Conservation (phyloP, 2,329 filamentous ascomycete species). For the Verticillium albo-atrum region DNA sequence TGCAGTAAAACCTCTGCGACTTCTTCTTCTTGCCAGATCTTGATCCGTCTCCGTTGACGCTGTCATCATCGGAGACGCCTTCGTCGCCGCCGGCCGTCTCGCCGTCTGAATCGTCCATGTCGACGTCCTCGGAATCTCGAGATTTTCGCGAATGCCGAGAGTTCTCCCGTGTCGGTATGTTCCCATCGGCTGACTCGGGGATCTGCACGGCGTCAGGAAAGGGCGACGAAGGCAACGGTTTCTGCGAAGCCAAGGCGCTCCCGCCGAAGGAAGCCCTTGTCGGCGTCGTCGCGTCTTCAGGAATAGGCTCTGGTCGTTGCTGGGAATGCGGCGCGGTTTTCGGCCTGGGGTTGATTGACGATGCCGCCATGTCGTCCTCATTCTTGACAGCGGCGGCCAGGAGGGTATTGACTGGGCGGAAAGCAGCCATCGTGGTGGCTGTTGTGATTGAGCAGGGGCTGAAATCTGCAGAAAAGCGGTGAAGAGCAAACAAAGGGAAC, state of each 20-base stretch:
- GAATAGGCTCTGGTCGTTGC: slow-evolving; percentile 15
- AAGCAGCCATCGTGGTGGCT: slow-evolving; percentile 39
- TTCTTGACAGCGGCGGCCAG: slow-evolving; percentile 24
- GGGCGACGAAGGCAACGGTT: slow-evolving; percentile 48
- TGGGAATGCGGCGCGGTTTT: slow-evolving; percentile 26
- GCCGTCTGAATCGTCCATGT: slow-evolving; percentile 72
- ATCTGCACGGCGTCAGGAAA: slow-evolving; percentile 47
- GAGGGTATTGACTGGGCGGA: slow-evolving; percentile 43
- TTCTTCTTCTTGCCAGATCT: slow-evolving; percentile 91
- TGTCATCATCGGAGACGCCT: slow-evolving; percentile 60
- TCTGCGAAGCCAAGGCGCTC: slow-evolving; percentile 38
- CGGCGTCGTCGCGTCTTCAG: slow-evolving; percentile 54
- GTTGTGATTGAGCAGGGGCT: not conserved
- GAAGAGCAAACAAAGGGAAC: slow-evolving; percentile 5
- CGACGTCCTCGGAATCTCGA: slow-evolving; percentile 63
- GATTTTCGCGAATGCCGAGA: slow-evolving; percentile 52
- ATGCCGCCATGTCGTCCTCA: slow-evolving; percentile 32
- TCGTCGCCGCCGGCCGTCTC: slow-evolving; percentile 48
- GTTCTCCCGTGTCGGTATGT: slow-evolving; percentile 30
- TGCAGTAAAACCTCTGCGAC: slow-evolving; percentile 93
- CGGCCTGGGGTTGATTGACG: slow-evolving; percentile 27
- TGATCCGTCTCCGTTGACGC: slow-evolving; percentile 57
- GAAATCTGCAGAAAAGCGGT: slow-evolving; percentile 7
- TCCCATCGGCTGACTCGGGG: slow-evolving; percentile 39
- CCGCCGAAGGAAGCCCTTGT: slow-evolving; percentile 53